Percentiles rank a stretch among this genome's conserved stretches.
These are phyloP conservation scores for Salix udensis DNA, from an alignment of 345 rosid species.

Conservation along the genomic window DNA sequence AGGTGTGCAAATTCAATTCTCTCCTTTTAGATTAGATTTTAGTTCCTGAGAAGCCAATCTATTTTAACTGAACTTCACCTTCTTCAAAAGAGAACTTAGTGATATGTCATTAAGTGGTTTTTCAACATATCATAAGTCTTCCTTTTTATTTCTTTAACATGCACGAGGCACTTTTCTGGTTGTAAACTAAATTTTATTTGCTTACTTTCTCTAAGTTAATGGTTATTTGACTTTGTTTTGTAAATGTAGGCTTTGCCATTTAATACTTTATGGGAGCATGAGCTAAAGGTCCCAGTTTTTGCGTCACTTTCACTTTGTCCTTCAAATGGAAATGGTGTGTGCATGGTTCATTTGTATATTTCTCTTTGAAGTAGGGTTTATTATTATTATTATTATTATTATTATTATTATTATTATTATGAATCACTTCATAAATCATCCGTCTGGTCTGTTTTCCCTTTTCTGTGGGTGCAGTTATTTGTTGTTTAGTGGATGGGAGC, in stretches of 20 bases:
- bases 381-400: background rate
- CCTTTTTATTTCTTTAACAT: background rate
- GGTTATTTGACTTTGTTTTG: constrained; percentile 1
- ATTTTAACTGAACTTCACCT: background rate
- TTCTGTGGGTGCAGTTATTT: constrained; percentile 54
- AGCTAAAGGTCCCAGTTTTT: constrained; percentile 74
- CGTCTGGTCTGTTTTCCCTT: background rate
- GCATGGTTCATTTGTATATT: background rate
- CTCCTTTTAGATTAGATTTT: background rate
- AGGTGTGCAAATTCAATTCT: constrained; percentile 38
- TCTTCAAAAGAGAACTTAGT: background rate
- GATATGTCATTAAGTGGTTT: too few relatives aligned
- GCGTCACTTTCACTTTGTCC: constrained; percentile 63
- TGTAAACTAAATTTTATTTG: background rate
- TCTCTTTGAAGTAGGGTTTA: background rate
- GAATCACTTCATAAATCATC: background rate
- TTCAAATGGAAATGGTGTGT: constrained; percentile 47
- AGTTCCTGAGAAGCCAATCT: background rate
- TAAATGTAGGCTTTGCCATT: constrained; percentile 63
- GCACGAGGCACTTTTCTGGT: background rate
- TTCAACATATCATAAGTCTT: too few relatives aligned
- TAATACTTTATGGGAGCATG: constrained; percentile 59
- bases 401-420: background rate
- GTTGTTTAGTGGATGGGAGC: constrained; percentile 89
- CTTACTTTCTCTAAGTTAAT: background rate